Percentiles rank a stretch among this genome's conserved stretches.
These are phyloP conservation scores for Lippia alba DNA, from an alignment of 305 asterid species.

Conservation along the genomic window DNA sequence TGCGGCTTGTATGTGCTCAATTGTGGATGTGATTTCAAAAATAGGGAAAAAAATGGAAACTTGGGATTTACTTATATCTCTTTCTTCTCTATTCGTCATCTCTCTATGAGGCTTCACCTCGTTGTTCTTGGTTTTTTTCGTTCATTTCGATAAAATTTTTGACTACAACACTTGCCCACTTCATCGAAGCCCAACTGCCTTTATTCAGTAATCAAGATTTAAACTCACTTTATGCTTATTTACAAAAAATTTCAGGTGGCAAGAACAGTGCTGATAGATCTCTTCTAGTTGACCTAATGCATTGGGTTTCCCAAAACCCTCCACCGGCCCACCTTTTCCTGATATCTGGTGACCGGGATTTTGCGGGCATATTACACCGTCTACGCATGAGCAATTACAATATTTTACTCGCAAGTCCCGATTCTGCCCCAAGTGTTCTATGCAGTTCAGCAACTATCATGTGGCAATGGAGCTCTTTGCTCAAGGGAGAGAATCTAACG, in stretches of 20 bases:
- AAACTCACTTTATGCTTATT: not conserved
- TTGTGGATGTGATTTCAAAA: no score
- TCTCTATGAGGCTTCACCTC: no score
- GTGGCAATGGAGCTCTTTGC: constrained; percentile 94
- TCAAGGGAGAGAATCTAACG: constrained; percentile 69
- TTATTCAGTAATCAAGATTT: not conserved
- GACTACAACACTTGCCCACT: not conserved
- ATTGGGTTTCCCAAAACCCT: constrained; percentile 95
- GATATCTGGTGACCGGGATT: constrained; percentile 89
- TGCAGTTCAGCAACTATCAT: constrained; percentile 92
- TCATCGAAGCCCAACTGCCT: not conserved
- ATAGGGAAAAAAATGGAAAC: no score
- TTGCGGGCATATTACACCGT: constrained; percentile 79
- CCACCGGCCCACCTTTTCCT: constrained; percentile 94
- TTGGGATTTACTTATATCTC: no score
- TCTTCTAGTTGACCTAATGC: constrained; percentile 89
- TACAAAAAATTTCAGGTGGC: constrained; percentile 56
- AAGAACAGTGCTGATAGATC: constrained; percentile 96
- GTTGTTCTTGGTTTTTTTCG: no score
- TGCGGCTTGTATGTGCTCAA: no score
- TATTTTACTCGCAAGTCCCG: constrained; percentile 78
- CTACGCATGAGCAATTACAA: constrained; percentile 91
- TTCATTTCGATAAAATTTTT: not conserved
- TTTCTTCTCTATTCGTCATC: no score
- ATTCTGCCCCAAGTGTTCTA: constrained; percentile 65